These are phyloP conservation scores for Naematelia encephala DNA, from an alignment of 768 basidiomycete genomes.

Conservation along the genomic window DNA sequence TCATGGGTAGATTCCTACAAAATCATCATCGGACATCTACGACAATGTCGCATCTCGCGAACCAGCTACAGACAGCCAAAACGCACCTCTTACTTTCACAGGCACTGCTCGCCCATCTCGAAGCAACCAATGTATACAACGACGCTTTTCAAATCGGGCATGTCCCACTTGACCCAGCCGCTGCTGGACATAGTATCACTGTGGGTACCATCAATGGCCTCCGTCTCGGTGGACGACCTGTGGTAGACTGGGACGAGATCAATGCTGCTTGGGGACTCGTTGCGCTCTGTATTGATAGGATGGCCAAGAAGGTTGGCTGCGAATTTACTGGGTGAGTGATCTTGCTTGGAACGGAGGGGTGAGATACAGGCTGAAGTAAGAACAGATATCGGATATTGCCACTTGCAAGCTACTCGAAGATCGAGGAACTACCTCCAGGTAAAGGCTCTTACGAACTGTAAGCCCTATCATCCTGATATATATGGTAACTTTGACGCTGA, in stretches of 20 bases:
- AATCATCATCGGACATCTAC: constrained; percentile 17
- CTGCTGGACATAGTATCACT: constrained; percentile 15
- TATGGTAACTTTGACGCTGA: background rate
- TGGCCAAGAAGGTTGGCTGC: constrained; percentile 86
- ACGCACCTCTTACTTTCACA: constrained; percentile 45
- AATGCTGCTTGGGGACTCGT: constrained; percentile 99
- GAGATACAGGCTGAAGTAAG: background rate
- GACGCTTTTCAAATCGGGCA: constrained; percentile 52
- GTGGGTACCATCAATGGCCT: constrained; percentile 97
- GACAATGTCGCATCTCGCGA: constrained; percentile 14
- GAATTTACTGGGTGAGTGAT: constrained; percentile 71
- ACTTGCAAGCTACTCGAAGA: constrained; percentile 90
- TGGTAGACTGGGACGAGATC: constrained; percentile 98
- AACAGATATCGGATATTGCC: constrained; percentile 82
- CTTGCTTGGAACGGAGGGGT: background rate
- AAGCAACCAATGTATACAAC: constrained; percentile 51
- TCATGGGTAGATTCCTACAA: constrained; percentile 29
- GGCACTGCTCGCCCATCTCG: constrained; percentile 40
- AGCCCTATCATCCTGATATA: constrained; percentile 9
- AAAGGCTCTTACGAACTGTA: constrained; percentile 73
- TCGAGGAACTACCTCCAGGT: constrained; percentile 58
- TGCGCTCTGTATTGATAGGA: constrained; percentile 80
- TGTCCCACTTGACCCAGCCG: constrained; percentile 27
- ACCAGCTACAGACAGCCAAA: constrained; percentile 32
- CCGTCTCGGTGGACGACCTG: constrained; percentile 71